Base-by-base conservation (phyloP, 1,284 basidiomycete species). In the Pseudozyma tsukubaensis region DNA sequence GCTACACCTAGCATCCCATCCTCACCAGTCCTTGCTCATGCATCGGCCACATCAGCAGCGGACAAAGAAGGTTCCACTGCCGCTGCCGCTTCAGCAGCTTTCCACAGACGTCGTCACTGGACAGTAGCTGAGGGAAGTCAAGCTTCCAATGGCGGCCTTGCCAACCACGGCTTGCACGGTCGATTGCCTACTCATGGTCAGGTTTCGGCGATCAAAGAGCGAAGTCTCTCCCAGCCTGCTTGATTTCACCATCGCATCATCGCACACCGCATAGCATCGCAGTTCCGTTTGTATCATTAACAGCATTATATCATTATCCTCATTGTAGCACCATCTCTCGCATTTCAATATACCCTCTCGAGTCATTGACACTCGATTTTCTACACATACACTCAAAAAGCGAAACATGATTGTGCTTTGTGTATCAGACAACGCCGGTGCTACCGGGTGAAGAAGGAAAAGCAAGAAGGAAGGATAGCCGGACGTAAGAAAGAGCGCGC, bases 101-200 rank as follows among this genome's bases (percentile, higher is more conserved):
- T 48, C 54, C 58, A 67, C 43, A 43, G 59, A 6, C 64, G 64
- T 43, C 58, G 64, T 11, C 64, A 67, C 50, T 67, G 64, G 64
- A 67, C 64, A 14, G 59, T 67, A 19, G 64, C 64, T 35, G 58
- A 67, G 50, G 64, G 64, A n/a, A 67, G 64, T 19, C 58, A 58
- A 24, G 64, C 59, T 18, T 67, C 53, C 2, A 61, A 61, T 37
- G 64, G 59, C 44, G 21, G 54, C 29, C 43, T 37, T 29, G 29
- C 55, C n/a, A n/a, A n/a, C n/a, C 56, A 65, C 47, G 50, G 40
- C 4, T 12, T 64, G 42, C 56, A 52, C 12, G 24, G 34, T 12
- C 64, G 60, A n/a, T 4, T 43, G 34, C 42, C 43, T 32, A 48
- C 9, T 9, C 40, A 37, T 35, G 29, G n/a, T n/a, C n/a, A n/a